Base-by-base conservation (phyloP, 2,329 filamentous ascomycete species). In the Trichoderma breve region DNA sequence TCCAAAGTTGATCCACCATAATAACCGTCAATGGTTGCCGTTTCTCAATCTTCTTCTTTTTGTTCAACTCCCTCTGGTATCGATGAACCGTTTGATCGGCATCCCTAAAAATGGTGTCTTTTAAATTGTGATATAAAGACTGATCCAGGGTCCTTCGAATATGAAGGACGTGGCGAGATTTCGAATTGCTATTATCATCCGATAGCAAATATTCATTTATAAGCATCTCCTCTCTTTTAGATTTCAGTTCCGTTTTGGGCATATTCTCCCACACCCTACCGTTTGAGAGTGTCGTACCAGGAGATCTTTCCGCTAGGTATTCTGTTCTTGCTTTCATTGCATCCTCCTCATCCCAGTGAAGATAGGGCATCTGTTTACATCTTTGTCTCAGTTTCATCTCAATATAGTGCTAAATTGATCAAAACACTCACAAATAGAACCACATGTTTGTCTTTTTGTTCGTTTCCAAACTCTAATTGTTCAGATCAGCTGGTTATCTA, bases 1-100 rank as follows among this genome's bases (percentile, higher is more conserved):
- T 14, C 63, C 63, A 66, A 36, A 66, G 63, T 18, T 66, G 63
- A 11, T 66, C 63, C 26, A 66, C 43, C 63, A 66, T 66, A 3
- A 66, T 66, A 2, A 4, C 28, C 0, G 39, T 5, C 0, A 26
- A 32, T 7, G 39, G 62, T 0, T 24, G 24, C 24, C 24, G 24
- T 24, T 24, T 39, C 14, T 18, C 12, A 6, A 8, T 14, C 30
- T 32, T 32, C 30, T 64, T 32, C 3, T 24, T 6, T 30, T 15
- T 21, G 3, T 64, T 24, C 3, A 64, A n/a, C 12, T 18, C 18
- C 11, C 18, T 11, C 7, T 55, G 63, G 8, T 66, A 66, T 26
- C 63, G 63, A 2, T 7, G 63, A 14, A 66, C 43, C 1, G 63
- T 34, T n/a, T 66, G 43, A 8, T 66, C 63, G 9, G 28, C 43